Evolutionary conservation across 2,329 filamentous ascomycete species (phyloP), one percentile per base, ranked within the genome.

Genomic region (Parastagonospora avenae): DNA sequence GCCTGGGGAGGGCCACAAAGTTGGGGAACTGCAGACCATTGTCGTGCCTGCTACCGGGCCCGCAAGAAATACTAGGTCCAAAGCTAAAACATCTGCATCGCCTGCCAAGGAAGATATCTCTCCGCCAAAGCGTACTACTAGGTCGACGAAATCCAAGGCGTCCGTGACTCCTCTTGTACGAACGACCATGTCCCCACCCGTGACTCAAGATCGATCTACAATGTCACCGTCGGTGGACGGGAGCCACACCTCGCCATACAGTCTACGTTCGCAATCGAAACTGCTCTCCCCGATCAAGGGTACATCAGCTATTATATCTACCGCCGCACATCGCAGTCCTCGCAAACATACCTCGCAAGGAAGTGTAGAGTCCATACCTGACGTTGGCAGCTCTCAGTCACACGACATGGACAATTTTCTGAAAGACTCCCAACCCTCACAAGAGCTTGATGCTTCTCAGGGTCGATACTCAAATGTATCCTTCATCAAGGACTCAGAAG

Each of bases 11-110:
- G 62, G 58, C 6, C 44, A 63, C 16, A 60, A 60, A 30, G n/a
- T 63, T 10, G 62, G 57, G n/a, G 52, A 63, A 43, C n/a, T 55
- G n/a, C 52, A 62, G 12, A 41, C 40, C 1, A 55, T 58, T 28
- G 47, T 63, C 12, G 65, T 67, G 4, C 51, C 64, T 11, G 59
- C 57, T 6, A 63, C 66, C 14, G 60, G 47, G 9, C 67, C 70
- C 24, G 66, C 65, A 10, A 63, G 59, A 14, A 73, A 67, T 46
- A 71, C 69, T 4, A 57, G 69, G 29, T 72, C 70, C 2, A 71
- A 68, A 30, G 60, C 63, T 0, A 72, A 68, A 42, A 35, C 52
- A 1, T 64, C 64, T 19, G 47, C 46, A 9, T 66, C 67, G 11
- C 62, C 64, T 6, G 41, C 33, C 11, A 62, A 58, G 12, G 59